Evolutionary conservation across 257 asterid genomes (phyloP), one percentile per base, ranked within the genome.

Genomic region (Euphrasia confusa): DNA sequence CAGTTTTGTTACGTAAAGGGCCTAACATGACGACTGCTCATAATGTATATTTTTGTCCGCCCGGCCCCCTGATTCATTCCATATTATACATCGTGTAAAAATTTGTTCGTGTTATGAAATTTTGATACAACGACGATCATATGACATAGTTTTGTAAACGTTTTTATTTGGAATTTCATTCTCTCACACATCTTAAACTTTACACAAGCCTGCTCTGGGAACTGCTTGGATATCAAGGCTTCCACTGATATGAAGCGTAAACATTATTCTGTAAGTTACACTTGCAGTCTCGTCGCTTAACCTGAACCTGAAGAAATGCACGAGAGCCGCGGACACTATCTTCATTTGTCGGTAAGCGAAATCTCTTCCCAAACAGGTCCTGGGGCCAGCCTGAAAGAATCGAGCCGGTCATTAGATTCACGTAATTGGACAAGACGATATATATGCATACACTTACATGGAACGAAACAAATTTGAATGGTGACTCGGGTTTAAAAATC

Each of bases 271-370:
- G 58, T 87, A 87, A 5, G 82, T 80, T 28, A 80, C 93, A 15
- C 47, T 76, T 45, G 74, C 24, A 17, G 64, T 54, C 14, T 75
- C 79, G 59, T 80, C 80, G 5, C 77, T 66, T 64, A 84, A 55
- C 55, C 68, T 80, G 78, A 82, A 82, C 70, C 69, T 57, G 81
- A 84, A 84, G 79, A 69, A 80, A 44, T 72, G 74, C 11, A 84
- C 66, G 15, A 87, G 84, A 39, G 81, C 77, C 10, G 82, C 79
- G 18, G 93, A 57, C 13, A 79, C 61, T 33, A 84, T 82, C 81
- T 84, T 87, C 93, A 87, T 87, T 68, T 87, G 88, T 2, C 88
- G 76, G 66, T 87, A 84, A 12, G 93, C 93, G 55, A 87, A 80
- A 59, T 84, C 86, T 60, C 74, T 82, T 2, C 93, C 93, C 68